Conservation (phyloP, 345 rosid species). For the Clausena lansium region DNA sequence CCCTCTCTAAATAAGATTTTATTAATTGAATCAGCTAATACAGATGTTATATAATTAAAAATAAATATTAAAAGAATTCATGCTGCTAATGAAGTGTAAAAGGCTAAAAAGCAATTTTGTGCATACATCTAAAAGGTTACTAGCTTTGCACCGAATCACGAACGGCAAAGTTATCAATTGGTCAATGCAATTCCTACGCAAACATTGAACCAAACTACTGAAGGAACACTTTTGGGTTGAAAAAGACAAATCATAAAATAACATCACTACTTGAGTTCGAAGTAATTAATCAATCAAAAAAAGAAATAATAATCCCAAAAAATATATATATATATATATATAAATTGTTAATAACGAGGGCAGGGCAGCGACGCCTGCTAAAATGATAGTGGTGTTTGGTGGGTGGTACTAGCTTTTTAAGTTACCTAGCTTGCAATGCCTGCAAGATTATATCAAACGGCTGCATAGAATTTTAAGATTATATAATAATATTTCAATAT, state of each 20-base stretch:
- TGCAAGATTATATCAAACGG: neutral
- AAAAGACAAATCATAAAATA: neutral
- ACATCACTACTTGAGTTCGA: neutral
- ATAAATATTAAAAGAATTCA: no score
- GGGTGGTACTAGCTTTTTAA: neutral
- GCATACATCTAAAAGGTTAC: no score
- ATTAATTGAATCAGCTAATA: no score
- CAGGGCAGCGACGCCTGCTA: neutral
- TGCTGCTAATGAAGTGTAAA: no score
- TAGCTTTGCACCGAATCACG: neutral
- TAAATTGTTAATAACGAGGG: neutral
- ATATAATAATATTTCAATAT: no score
- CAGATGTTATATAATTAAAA: no score
- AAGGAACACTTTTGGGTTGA: neutral
- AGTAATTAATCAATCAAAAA: neutral
- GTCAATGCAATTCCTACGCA: neutral
- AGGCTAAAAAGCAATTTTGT: no score
- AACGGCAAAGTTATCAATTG: neutral
- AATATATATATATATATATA: neutral
- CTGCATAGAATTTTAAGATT: neutral
- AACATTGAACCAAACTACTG: neutral
- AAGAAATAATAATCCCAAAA: neutral
- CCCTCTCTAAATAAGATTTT: no score
- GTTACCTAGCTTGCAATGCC: neutral
- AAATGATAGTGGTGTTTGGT: neutral